Conservation (phyloP, 208 protist species). For the Leishmania aethiopica region DNA sequence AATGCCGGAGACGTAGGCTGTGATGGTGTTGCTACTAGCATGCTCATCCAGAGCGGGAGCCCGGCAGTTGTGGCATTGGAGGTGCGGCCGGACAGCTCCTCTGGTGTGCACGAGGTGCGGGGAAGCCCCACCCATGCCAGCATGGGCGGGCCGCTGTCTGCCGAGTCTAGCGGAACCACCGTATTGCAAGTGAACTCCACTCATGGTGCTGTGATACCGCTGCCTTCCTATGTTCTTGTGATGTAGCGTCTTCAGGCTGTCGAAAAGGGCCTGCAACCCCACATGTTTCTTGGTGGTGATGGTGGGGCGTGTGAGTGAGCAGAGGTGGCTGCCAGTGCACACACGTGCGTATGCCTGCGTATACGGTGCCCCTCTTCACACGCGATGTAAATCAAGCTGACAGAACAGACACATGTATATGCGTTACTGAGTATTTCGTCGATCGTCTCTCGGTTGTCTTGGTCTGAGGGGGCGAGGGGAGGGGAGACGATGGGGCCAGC, state of each 20-base stretch:
- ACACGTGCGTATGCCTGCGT: not conserved
- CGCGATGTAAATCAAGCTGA: conserved; percentile 6
- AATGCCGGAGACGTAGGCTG: not conserved
- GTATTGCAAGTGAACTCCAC: conserved; percentile 19
- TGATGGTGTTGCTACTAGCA: not conserved
- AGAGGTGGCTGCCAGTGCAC: not conserved
- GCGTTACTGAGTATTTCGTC: not conserved
- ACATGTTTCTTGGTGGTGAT: not conserved
- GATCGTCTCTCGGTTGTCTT: not conserved
- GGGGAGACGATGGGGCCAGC: not conserved
- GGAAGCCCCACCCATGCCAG: not conserved
- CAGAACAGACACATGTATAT: not conserved
- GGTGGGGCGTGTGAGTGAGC: not conserved
- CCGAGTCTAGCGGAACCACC: conserved; percentile 17
- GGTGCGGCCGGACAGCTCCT: not conserved
- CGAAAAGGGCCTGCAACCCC: not conserved
- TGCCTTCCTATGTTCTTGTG: conserved; percentile 26
- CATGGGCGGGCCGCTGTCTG: not conserved
- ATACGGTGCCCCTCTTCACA: not conserved
- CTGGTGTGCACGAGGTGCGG: not conserved
- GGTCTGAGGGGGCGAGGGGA: not conserved
- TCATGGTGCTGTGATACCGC: conserved; percentile 20
- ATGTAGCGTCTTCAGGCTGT: conserved; percentile 8
- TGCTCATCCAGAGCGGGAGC: conserved; percentile 26
- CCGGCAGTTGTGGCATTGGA: conserved; percentile 9